A percentile compares a stretch with the other conserved stretches of the same genome.
These are phyloP conservation scores for Paraphaeosphaeria minitans DNA, from an alignment of 2,329 filamentous ascomycete genomes.

Conservation along the genomic window DNA sequence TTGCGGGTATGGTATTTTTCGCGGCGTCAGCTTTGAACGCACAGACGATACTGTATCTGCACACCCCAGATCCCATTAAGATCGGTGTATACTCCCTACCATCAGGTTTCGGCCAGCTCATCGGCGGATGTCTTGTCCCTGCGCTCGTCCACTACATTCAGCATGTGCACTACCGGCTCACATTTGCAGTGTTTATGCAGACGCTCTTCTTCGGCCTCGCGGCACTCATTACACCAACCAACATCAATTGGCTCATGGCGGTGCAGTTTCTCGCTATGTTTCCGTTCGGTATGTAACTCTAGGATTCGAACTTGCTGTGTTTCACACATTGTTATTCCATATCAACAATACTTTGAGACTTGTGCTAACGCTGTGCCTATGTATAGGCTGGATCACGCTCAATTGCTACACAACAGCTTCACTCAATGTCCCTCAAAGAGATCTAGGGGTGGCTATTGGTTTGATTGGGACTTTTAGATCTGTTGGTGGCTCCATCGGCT, in stretches of 20 bases:
- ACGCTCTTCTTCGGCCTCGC: constrained; percentile 30
- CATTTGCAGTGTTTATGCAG: constrained; percentile 27
- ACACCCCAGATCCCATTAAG: constrained; percentile 24
- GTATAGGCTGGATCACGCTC: constrained; percentile 23
- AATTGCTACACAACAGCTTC: constrained; percentile 25
- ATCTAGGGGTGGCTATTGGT: constrained; percentile 26
- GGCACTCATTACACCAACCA: constrained; percentile 26
- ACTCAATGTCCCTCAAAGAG: constrained; percentile 26
- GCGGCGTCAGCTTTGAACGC: constrained; percentile 27
- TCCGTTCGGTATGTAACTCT: constrained; percentile 17
- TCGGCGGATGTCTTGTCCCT: constrained; percentile 23
- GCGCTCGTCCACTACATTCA: constrained; percentile 26
- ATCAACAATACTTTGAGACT: too few species aligned
- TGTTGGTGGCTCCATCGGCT: constrained; percentile 27
- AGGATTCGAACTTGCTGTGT: too few species aligned
- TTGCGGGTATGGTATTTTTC: constrained; percentile 40
- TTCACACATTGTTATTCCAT: too few species aligned
- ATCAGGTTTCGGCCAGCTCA: constrained; percentile 21
- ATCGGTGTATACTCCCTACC: constrained; percentile 29
- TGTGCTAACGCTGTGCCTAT: too few species aligned
- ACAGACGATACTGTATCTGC: constrained; percentile 26
- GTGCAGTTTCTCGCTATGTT: constrained; percentile 31
- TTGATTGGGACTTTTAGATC: constrained; percentile 29
- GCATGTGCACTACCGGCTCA: constrained; percentile 25
- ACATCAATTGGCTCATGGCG: constrained; percentile 25